phyloP scores from a whole-genome alignment of 2,329 filamentous ascomycete genomes.

The Trichoderma aggressivum region DNA sequence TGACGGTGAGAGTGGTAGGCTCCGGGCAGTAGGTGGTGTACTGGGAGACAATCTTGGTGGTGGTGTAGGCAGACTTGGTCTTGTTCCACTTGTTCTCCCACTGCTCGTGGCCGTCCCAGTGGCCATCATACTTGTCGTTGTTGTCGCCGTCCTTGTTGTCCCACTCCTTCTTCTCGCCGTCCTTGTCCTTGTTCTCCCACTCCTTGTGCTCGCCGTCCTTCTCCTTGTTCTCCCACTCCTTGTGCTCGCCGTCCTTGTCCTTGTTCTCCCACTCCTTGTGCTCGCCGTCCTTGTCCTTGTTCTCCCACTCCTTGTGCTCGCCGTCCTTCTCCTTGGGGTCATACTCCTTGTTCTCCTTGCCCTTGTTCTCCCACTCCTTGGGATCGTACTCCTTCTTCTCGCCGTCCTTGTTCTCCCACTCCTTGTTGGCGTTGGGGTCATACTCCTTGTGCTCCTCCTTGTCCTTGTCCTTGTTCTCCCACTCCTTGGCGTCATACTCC shows the following conservation, averaged over 20 bases:
- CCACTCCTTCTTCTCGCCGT: neutral
- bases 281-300: neutral
- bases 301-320: neutral
- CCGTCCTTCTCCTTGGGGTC: neutral
- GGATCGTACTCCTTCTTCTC: neutral
- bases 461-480: neutral
- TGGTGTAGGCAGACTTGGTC: slow-evolving; percentile 25
- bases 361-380: neutral
- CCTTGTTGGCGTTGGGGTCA: neutral
- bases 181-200: neutral
- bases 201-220: neutral
- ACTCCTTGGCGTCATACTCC: neutral
- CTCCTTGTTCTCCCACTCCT: neutral
- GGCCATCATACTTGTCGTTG: neutral
- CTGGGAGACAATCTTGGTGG: slow-evolving; percentile 35
- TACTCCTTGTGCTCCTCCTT: too few relatives aligned
- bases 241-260: neutral
- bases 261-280: neutral
- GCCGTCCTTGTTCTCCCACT: neutral
- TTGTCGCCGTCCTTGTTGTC: neutral
- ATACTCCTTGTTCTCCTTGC: neutral
- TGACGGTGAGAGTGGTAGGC: slow-evolving; percentile 51
- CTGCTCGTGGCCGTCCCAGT: neutral
- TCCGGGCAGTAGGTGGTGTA: slow-evolving; percentile 43
- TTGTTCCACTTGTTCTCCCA: slow-evolving; percentile 21